Percentiles rank a stretch among this genome's conserved stretches.
Evolutionary conservation across 2,329 filamentous ascomycete species (phyloP).

Genomic region (Pseudocercospora eumusae): DNA sequence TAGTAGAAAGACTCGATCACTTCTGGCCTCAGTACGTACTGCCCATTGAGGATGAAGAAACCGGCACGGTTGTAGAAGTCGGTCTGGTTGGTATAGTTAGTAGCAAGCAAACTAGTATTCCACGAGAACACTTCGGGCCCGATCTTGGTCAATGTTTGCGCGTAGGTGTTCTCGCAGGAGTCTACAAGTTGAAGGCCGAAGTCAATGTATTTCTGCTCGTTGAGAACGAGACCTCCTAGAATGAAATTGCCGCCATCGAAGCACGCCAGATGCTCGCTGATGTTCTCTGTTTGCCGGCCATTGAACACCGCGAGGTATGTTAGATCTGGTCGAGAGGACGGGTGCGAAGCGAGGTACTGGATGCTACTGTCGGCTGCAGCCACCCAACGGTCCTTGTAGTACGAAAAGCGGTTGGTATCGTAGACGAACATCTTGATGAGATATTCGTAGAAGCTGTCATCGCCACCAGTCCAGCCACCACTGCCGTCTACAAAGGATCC

Average conservation of each 20-base stretch:
- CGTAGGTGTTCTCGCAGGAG: conserved; percentile 76
- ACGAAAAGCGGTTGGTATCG: conserved; percentile 62
- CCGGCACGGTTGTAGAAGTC: conserved; percentile 67
- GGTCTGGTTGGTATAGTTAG: conserved; percentile 37
- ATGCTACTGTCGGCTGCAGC: conserved; percentile 75
- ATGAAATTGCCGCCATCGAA: conserved; percentile 87
- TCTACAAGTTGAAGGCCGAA: conserved; percentile 73
- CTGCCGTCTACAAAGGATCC: conserved; percentile 66
- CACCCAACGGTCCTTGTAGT: conserved; percentile 73
- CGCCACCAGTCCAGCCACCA: conserved; percentile 73
- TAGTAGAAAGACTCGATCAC: conserved; percentile 32
- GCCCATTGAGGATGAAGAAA: conserved; percentile 62
- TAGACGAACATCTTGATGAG: conserved; percentile 90
- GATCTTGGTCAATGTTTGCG: conserved; percentile 66
- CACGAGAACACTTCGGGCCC: conserved; percentile 66
- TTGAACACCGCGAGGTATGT: conserved; percentile 68
- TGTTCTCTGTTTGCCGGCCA: conserved; percentile 44
- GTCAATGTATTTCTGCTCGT: conserved; percentile 65
- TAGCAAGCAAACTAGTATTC: conserved; percentile 41
- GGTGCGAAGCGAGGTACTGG: conserved; percentile 67
- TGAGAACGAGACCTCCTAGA: conserved; percentile 73
- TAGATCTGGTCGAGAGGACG: conserved; percentile 65
- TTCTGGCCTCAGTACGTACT: conserved; percentile 66
- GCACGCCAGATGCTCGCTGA: conserved; percentile 64
- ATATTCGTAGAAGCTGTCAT: conserved; percentile 85